Evolutionary conservation across 345 rosid genomes (phyloP).

Genomic region (Draba incana): DNA sequence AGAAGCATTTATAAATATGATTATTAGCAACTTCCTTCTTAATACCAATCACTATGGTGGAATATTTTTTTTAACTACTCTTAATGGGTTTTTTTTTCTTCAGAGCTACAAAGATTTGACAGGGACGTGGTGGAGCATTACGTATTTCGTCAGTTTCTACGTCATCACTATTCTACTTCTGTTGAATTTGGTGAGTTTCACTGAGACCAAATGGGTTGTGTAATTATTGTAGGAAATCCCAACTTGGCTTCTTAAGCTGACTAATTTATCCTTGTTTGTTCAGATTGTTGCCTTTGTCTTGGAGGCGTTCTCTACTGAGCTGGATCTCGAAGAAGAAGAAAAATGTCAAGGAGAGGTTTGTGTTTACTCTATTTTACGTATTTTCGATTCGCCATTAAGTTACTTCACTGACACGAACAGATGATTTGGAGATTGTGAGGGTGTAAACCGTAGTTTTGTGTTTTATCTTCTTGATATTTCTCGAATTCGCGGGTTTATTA

Average conservation of each 20-base stretch:
- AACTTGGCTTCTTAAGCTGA: not conserved
- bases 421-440: not conserved
- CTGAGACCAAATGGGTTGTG: conserved; percentile 3
- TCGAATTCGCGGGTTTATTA: not conserved
- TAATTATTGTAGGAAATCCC: not conserved
- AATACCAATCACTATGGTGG: not conserved
- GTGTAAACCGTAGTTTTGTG: not conserved
- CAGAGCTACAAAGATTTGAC: conserved; percentile 91
- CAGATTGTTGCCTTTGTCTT: conserved; percentile 97
- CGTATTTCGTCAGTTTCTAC: conserved; percentile 92
- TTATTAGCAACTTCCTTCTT: conserved; percentile 14
- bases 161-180: conserved; percentile 77
- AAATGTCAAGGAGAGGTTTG: conserved; percentile 63
- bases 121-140: conserved; percentile 74
- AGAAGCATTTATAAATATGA: conserved; percentile 29
- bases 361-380: conserved; percentile 14
- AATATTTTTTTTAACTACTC: conserved; percentile 1
- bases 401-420: conserved; percentile 13
- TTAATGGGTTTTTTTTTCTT: conserved; percentile 34
- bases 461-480: not conserved
- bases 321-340: conserved; percentile 81
- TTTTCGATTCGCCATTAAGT: not conserved
- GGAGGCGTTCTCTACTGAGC: conserved; percentile 96
- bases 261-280: conserved; percentile 27
- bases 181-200: conserved; percentile 78